phyloP scores from a whole-genome alignment of 495 filamentous ascomycete species.

The Endocarpon pusillum region DNA sequence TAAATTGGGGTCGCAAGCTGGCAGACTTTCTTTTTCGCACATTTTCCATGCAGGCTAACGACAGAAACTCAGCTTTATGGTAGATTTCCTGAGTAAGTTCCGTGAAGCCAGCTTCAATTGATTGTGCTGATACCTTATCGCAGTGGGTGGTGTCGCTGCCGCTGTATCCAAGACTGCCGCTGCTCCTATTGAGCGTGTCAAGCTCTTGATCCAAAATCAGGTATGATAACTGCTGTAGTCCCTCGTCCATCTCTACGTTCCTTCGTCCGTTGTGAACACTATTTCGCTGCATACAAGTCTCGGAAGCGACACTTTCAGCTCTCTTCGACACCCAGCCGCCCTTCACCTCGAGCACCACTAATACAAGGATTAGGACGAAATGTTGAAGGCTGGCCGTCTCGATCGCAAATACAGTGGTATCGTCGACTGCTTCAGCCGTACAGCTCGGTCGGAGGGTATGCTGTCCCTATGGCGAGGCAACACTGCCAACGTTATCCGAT shows the following conservation, averaged over 20 bases:
- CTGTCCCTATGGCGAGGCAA: constrained; percentile 96
- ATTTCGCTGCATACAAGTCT: too few species aligned
- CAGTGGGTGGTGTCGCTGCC: constrained; percentile 99
- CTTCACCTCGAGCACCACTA: too few species aligned
- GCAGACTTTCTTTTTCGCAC: constrained; percentile 2
- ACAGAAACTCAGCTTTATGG: constrained; percentile 40
- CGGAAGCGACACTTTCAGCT: too few species aligned
- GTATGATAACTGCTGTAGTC: too few species aligned
- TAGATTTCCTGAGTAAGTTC: constrained; percentile 95
- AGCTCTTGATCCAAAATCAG: constrained; percentile 99
- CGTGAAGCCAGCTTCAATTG: not conserved
- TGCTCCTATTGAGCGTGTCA: constrained; percentile 99
- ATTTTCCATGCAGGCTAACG: constrained; percentile 1
- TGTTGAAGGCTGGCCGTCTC: constrained; percentile 96
- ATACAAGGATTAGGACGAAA: constrained; percentile 95
- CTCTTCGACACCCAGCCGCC: too few species aligned
- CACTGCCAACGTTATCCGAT: constrained; percentile 99
- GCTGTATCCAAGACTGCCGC: constrained; percentile 99
- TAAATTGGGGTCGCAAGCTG: too few species aligned
- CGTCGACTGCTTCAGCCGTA: constrained; percentile 83
- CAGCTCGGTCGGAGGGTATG: constrained; percentile 58
- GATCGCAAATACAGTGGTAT: constrained; percentile 95
- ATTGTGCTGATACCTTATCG: constrained; percentile 20
- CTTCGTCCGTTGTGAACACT: too few species aligned
- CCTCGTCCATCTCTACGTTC: too few species aligned